These are phyloP conservation scores for Coemansia sp. DNA, from an alignment of 192 early-diverging fungal genomes.

Conservation along the genomic window DNA sequence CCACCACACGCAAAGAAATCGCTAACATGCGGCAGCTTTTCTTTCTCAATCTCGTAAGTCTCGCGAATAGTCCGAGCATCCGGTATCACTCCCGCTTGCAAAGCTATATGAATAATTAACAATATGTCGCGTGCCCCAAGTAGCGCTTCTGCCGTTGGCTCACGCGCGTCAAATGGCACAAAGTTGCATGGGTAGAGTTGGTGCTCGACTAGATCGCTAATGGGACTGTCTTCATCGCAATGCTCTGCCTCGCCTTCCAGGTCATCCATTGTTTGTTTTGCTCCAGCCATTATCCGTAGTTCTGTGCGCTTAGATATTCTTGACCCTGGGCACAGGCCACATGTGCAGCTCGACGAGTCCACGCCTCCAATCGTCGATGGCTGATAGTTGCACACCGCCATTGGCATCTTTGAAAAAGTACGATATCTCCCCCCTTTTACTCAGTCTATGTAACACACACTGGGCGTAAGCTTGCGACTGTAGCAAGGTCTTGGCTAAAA, in stretches of 20 bases:
- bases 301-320: slow-evolving; percentile 27
- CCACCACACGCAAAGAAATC: slow-evolving; percentile 43
- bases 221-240: slow-evolving; percentile 8
- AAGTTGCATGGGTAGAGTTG: slow-evolving; percentile 46
- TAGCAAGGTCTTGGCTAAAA: not conserved
- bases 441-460: not conserved
- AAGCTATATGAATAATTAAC: slow-evolving; percentile 34
- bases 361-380: not conserved
- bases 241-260: slow-evolving; percentile 19
- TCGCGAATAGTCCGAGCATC: slow-evolving; percentile 15
- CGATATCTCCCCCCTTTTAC: not conserved
- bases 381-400: slow-evolving; percentile 9
- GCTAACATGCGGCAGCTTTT: slow-evolving; percentile 8
- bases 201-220: slow-evolving; percentile 17
- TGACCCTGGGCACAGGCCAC: slow-evolving; percentile 24
- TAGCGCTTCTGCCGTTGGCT: slow-evolving; percentile 26
- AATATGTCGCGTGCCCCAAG: slow-evolving; percentile 44
- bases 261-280: slow-evolving; percentile 42
- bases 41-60: slow-evolving; percentile 25
- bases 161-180: slow-evolving; percentile 26
- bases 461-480: not conserved
- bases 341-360: slow-evolving; percentile 20
- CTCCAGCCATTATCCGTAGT: slow-evolving; percentile 36
- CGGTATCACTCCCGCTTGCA: slow-evolving; percentile 38
- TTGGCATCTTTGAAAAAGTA: not conserved